These are phyloP conservation scores for Pseudocercospora macadamiae DNA, from an alignment of 2,329 filamentous ascomycete species.

Conservation along the genomic window DNA sequence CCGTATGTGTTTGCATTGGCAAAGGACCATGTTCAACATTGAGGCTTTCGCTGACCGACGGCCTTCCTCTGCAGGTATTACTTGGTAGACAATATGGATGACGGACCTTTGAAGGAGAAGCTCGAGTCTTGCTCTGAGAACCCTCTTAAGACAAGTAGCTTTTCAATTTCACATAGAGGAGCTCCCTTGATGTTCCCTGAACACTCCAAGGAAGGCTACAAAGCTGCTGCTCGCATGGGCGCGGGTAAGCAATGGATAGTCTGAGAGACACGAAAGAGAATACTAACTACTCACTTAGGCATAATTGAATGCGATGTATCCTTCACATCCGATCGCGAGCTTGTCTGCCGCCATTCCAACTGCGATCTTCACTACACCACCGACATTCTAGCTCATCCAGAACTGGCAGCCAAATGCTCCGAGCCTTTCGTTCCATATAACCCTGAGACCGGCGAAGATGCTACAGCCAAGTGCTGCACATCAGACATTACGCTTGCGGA, in stretches of 20 bases:
- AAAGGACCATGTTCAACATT: not conserved
- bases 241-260: constrained; percentile 47
- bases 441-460: constrained; percentile 46
- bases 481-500: constrained; percentile 70
- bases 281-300: constrained; percentile 14
- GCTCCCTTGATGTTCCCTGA: constrained; percentile 67
- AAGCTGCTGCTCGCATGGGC: constrained; percentile 68
- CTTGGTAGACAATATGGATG: constrained; percentile 65
- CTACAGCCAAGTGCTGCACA: constrained; percentile 70
- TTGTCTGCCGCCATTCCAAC: constrained; percentile 70
- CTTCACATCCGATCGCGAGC: constrained; percentile 65
- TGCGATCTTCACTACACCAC: constrained; percentile 72
- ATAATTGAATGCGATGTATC: constrained; percentile 69
- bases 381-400: constrained; percentile 65
- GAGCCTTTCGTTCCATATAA: constrained; percentile 59
- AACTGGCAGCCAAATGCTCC: constrained; percentile 67
- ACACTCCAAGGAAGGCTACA: constrained; percentile 61
- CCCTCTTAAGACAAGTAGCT: constrained; percentile 55
- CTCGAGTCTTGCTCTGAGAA: constrained; percentile 62
- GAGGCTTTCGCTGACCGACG: not conserved
- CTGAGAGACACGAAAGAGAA: not conserved
- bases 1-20: constrained; percentile 45
- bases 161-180: constrained; percentile 65
- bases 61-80: constrained; percentile 53
- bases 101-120: constrained; percentile 61